A percentile compares a stretch with the other conserved stretches of the same genome.
These are phyloP conservation scores for Amanita phalloides DNA, from an alignment of 768 basidiomycete species.

Conservation along the genomic window DNA sequence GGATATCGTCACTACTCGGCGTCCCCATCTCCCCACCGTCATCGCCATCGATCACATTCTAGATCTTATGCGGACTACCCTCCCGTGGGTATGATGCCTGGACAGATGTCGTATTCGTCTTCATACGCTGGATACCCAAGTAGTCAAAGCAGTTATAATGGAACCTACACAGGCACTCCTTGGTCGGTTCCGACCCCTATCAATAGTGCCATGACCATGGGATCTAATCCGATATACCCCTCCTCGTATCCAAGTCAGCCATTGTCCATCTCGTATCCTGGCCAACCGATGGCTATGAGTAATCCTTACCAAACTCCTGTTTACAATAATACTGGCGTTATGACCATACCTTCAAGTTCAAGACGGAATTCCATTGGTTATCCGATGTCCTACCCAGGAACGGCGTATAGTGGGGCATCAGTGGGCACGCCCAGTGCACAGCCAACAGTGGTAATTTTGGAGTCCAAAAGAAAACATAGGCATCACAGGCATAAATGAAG, in stretches of 20 bases:
- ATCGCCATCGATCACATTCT: conserved; percentile 10
- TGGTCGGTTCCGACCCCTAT: background rate
- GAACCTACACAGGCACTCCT: background rate
- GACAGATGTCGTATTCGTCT: background rate
- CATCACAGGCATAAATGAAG: conserved; percentile 13
- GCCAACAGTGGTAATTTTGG: conserved; percentile 13
- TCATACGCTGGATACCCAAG: conserved; percentile 1
- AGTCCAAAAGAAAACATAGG: conserved; percentile 19
- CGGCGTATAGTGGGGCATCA: conserved; percentile 11
- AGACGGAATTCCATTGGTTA: background rate
- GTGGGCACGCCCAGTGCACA: conserved; percentile 7
- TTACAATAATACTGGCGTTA: background rate
- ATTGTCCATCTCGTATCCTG: conserved; percentile 8
- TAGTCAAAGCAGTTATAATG: background rate
- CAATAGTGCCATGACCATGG: background rate
- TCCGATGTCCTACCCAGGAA: conserved; percentile 12
- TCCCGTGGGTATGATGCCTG: background rate
- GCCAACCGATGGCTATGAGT: conserved; percentile 14
- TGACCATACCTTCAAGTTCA: background rate
- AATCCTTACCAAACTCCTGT: background rate
- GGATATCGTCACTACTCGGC: background rate
- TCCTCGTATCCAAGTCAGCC: conserved; percentile 22
- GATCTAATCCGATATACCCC: conserved; percentile 20
- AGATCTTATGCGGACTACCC: background rate
- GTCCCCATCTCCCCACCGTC: conserved; percentile 1